Conservation (phyloP, 441 rosid genomes). For the Lepidium campestre region DNA sequence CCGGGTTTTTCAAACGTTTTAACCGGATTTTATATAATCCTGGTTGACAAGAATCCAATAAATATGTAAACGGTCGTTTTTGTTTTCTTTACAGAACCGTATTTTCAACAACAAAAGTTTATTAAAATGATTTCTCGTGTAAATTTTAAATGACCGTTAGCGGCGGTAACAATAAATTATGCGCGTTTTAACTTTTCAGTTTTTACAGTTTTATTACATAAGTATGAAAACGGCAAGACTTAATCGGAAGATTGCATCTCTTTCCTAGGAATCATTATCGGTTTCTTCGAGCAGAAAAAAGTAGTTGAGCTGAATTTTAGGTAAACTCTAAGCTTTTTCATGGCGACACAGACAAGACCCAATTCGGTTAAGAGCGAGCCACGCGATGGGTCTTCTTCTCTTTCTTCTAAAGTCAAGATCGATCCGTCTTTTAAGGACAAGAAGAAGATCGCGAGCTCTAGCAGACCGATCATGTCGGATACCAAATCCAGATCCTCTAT, state of each 20-base stretch:
- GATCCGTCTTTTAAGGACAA: constrained; percentile 39
- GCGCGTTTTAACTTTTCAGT: background rate
- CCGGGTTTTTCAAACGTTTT: constrained; percentile 25
- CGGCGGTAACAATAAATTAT: background rate
- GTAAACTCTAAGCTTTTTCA: constrained; percentile 2
- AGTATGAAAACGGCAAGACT: constrained; percentile 10
- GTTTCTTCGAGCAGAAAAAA: background rate
- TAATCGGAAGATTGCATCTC: constrained; percentile 1
- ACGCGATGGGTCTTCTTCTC: constrained; percentile 46
- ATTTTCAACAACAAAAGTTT: too few relatives aligned
- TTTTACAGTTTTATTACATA: constrained; percentile 23
- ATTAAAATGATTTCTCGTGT: background rate
- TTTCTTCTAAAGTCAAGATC: constrained; percentile 28
- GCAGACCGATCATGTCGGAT: constrained; percentile 34
- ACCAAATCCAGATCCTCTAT: constrained; percentile 43
- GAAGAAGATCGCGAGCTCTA: constrained; percentile 47
- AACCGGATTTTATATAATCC: background rate
- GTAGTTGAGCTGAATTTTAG: constrained; percentile 9
- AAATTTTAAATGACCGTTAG: constrained; percentile 17
- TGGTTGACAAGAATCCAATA: background rate
- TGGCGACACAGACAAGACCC: constrained; percentile 51
- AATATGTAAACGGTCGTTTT: too few relatives aligned
- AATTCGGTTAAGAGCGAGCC: constrained; percentile 37
- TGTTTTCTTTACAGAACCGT: too few relatives aligned
- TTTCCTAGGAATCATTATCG: background rate